A percentile compares a stretch with the other conserved stretches of the same genome.
phyloP scores from a whole-genome alignment of 345 rosid genomes.

The Aegle marmelos region DNA sequence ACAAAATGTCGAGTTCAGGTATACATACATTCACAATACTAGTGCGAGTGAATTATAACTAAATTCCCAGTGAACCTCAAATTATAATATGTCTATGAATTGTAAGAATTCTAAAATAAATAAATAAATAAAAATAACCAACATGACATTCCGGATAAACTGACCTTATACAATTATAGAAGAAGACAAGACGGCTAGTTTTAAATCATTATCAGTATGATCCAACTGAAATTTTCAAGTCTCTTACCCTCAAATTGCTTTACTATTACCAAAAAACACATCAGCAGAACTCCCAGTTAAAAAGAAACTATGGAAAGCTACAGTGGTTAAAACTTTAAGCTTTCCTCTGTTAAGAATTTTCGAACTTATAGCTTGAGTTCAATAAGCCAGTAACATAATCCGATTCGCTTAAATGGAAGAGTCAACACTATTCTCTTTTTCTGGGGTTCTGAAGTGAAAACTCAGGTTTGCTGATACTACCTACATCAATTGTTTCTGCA shows the following conservation, averaged over 20 bases:
- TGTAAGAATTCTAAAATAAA: not conserved
- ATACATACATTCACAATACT: too few relatives aligned
- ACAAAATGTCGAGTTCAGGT: too few relatives aligned
- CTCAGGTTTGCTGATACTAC: slow-evolving; percentile 16
- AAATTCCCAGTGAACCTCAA: too few relatives aligned
- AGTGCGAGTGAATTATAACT: too few relatives aligned
- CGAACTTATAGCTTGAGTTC: not conserved
- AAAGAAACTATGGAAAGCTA: not conserved
- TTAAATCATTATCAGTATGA: not conserved
- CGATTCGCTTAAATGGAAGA: not conserved
- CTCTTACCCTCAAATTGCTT: not conserved
- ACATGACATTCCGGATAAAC: not conserved
- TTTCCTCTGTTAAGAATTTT: not conserved
- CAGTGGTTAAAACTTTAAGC: not conserved
- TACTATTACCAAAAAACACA: not conserved
- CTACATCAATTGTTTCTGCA: slow-evolving; percentile 16
- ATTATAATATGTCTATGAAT: too few relatives aligned
- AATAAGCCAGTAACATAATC: not conserved
- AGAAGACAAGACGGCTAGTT: not conserved
- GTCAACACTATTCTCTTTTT: slow-evolving; percentile 26
- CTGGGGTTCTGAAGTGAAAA: slow-evolving; percentile 69
- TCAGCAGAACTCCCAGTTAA: not conserved
- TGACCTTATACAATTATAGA: not conserved
- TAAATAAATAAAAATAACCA: not conserved
- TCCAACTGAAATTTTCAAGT: not conserved